These are phyloP conservation scores for Oryza glumipatula DNA, from an alignment of 176 grass and related monocot species.

Conservation along the genomic window DNA sequence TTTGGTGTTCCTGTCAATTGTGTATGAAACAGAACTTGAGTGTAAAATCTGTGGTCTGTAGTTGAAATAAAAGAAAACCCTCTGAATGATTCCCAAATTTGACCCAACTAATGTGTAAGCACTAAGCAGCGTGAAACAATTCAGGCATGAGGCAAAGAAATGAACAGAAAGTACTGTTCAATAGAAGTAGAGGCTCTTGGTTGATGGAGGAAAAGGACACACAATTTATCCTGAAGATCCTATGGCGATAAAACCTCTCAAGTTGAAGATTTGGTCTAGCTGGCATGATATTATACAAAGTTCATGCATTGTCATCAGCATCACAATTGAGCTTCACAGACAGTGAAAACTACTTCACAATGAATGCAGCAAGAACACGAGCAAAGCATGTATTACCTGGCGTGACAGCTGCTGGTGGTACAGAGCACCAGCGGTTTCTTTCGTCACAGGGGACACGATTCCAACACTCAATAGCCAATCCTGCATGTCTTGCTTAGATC, in stretches of 20 bases:
- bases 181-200: neutral
- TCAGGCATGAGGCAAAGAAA: constrained; percentile 13
- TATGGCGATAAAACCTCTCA: neutral
- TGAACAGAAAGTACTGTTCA: neutral
- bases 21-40: neutral
- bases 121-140: constrained; percentile 4
- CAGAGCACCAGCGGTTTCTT: constrained; percentile 95
- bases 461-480: constrained; percentile 95
- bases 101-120: constrained; percentile 4
- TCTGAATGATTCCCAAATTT: constrained; percentile 12
- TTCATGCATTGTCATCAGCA: neutral
- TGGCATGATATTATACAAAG: constrained; percentile 1
- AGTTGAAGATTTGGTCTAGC: neutral
- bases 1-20: constrained; percentile 2
- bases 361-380: constrained; percentile 26
- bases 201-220: neutral
- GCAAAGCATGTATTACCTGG: constrained; percentile 57
- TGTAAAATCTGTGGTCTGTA: neutral
- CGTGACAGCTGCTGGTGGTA: constrained; percentile 95
- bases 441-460: constrained; percentile 90
- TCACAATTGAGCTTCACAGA: neutral
- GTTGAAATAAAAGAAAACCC: constrained; percentile 4
- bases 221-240: neutral
- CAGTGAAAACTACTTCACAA: neutral
- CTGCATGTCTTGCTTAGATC: constrained; percentile 99